These are phyloP conservation scores for Gossypium aridum DNA, from an alignment of 441 rosid species.

Conservation along the genomic window DNA sequence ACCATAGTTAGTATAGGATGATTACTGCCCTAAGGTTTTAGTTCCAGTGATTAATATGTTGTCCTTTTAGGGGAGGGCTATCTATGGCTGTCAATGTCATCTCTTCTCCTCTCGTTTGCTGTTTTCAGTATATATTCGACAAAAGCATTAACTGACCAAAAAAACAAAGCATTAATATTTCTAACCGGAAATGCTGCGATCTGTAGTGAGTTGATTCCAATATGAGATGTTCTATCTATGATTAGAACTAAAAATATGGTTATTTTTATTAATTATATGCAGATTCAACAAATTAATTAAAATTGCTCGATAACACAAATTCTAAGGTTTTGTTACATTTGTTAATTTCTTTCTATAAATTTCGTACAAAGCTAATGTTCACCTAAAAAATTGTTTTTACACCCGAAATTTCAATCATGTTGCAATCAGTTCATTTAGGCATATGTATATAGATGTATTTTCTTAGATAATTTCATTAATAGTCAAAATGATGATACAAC, in stretches of 20 bases:
- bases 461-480: neutral
- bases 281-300: neutral
- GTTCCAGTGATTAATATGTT: neutral
- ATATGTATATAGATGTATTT: neutral
- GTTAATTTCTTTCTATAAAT: neutral
- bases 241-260: neutral
- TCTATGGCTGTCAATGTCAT: neutral
- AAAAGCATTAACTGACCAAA: neutral
- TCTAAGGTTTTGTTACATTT: neutral
- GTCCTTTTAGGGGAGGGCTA: neutral
- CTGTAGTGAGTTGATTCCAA: neutral
- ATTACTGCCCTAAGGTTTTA: neutral
- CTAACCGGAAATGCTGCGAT: neutral
- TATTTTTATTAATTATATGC: neutral
- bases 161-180: neutral
- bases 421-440: neutral
- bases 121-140: neutral
- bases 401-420: neutral
- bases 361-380: neutral
- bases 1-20: neutral
- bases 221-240: neutral
- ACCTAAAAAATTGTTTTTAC: neutral
- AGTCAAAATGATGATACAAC: neutral
- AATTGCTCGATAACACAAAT: neutral
- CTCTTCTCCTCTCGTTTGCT: neutral